phyloP scores from a whole-genome alignment of 345 rosid genomes.

The Toxicodendron radicans region DNA sequence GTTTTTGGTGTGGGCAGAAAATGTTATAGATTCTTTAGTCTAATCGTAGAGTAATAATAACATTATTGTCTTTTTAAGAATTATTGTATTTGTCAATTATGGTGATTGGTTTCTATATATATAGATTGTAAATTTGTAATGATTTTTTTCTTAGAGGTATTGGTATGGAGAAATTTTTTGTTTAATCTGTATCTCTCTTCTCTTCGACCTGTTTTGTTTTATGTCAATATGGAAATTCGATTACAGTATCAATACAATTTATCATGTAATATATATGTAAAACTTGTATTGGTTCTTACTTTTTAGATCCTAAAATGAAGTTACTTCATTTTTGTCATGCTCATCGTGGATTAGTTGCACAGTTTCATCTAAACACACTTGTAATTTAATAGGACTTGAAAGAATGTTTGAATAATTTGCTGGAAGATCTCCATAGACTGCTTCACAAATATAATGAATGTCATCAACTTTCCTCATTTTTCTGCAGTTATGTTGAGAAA shows the following conservation, averaged over 20 bases:
- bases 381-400: conserved; percentile 3
- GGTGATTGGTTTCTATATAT: background rate
- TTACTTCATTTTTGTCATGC: background rate
- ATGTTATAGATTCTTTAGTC: background rate
- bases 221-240: background rate
- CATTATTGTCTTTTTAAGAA: background rate
- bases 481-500: background rate
- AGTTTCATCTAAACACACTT: background rate
- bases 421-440: background rate
- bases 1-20: background rate
- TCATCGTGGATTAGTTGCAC: background rate
- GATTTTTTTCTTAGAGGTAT: background rate
- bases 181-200: background rate
- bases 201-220: background rate
- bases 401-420: background rate
- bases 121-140: background rate
- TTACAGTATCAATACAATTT: background rate
- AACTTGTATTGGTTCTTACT: background rate
- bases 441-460: background rate
- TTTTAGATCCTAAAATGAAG: background rate
- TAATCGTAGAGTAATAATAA: background rate
- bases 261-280: background rate
- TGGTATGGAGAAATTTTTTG: background rate
- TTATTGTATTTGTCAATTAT: background rate
- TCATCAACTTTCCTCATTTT: background rate